Percentiles rank a stretch among this genome's conserved stretches.
Evolutionary conservation across 1,139 yeast genomes (phyloP).

Genomic region (Yamadazyma conglobata): DNA sequence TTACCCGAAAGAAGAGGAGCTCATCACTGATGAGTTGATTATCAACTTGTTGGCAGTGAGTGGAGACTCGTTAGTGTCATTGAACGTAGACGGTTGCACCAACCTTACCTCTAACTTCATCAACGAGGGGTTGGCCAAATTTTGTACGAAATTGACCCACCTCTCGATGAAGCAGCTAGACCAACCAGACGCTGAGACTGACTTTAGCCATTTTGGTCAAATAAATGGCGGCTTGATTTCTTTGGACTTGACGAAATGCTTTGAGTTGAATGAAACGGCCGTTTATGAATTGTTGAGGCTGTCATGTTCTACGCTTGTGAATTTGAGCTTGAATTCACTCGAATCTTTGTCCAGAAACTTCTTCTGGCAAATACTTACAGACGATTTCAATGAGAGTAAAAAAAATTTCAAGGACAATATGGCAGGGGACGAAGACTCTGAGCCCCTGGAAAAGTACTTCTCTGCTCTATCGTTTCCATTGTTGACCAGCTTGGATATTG

Average conservation of each 20-base stretch:
- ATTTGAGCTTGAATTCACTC: conserved; percentile 68
- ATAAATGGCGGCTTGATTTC: conserved; percentile 55
- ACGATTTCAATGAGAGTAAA: conserved; percentile 21
- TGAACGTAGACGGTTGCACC: conserved; percentile 71
- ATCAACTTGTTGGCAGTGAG: conserved; percentile 59
- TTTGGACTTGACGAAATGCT: conserved; percentile 66
- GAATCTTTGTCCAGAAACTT: conserved; percentile 51
- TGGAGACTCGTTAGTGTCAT: conserved; percentile 56
- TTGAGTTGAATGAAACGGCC: conserved; percentile 59
- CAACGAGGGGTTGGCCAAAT: conserved; percentile 55
- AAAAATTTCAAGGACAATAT: conserved; percentile 26
- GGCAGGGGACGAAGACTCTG: conserved; percentile 8
- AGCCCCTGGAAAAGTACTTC: conserved; percentile 14
- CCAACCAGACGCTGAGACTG: conserved; percentile 64
- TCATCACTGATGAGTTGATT: conserved; percentile 68
- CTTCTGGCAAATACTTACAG: conserved; percentile 41
- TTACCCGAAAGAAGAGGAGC: conserved; percentile 61
- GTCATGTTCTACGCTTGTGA: conserved; percentile 63
- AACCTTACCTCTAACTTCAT: conserved; percentile 65
- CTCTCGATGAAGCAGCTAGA: conserved; percentile 55
- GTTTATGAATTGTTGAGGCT: conserved; percentile 59
- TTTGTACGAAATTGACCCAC: conserved; percentile 51
- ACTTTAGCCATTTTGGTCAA: conserved; percentile 38
- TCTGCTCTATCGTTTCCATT: conserved; percentile 39
- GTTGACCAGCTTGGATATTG: conserved; percentile 63